Base-by-base conservation (phyloP, 2,329 filamentous ascomycete genomes). In the Trichophaea hybrida region DNA sequence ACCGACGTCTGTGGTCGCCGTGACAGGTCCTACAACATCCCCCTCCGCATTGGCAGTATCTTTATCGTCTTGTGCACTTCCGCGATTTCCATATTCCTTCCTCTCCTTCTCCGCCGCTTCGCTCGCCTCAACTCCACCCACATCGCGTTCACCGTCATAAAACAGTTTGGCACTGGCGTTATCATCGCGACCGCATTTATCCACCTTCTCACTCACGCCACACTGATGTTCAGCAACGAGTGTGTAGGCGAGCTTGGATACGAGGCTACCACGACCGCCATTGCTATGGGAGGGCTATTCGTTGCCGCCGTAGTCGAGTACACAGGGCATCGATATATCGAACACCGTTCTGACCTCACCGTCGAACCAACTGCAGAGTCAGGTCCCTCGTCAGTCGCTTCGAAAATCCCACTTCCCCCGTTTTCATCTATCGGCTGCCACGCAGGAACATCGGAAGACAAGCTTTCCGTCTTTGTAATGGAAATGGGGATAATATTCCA, bases 401-500 rank as follows among this genome's bases (percentile, higher is more conserved):
- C 31, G 31, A 15, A 10, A 6, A 15, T 12, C 12, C 33, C 10
- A 13, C n/a, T n/a, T 10, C 7, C 12, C 4, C 40, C 40, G 13
- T 7, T 17, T 10, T 34, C 34, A 10, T 5, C 4, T 4, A 31
- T n/a, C 15, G 10, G 10, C 8, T 8, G 33, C 15, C 57, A 58
- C 24, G 51, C 13, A 15, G 44, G 59, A 38, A 31, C 50, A 6
- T 50, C 46, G 37, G 61, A 62, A 8, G 61, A 66, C 40, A 56
- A 62, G 44, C 17, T 66, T 2, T 60, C 60, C 40, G 63, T 66
- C 13, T 48, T 80, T 13, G 80, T 88, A 35, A 80, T 88, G 70
- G 85, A 89, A 71, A 78, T 79, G 0, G 85, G 85, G 2, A 82
- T 89, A 57, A 76, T 88, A 51, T 89, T 89, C 72, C 85, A 88